phyloP scores from a whole-genome alignment of 768 basidiomycete species.

The Xerocomellus chrysenteron region DNA sequence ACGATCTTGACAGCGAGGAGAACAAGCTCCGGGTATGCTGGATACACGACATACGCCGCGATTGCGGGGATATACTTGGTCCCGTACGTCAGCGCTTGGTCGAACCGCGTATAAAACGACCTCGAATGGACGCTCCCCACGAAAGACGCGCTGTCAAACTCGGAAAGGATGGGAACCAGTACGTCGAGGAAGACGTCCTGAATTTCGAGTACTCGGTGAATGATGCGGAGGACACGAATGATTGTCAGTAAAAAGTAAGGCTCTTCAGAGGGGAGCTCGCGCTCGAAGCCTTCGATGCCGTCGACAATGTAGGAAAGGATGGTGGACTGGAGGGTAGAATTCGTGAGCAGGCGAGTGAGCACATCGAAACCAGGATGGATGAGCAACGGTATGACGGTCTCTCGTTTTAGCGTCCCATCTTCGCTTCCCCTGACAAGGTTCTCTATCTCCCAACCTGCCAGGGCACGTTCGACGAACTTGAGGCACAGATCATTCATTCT shows the following conservation, averaged over 20 bases:
- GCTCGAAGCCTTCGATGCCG: conserved; percentile 75
- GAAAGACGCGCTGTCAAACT: conserved; percentile 56
- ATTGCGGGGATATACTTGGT: conserved; percentile 76
- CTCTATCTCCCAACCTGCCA: conserved; percentile 82
- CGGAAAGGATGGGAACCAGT: conserved; percentile 72
- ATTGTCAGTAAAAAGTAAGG: conserved; percentile 74
- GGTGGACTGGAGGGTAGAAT: conserved; percentile 66
- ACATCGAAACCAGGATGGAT: conserved; percentile 88
- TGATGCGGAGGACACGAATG: conserved; percentile 76
- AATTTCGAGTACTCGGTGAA: conserved; percentile 77
- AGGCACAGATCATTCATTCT: conserved; percentile 82
- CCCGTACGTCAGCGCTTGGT: conserved; percentile 70
- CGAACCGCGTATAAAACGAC: conserved; percentile 71
- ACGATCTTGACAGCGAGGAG: conserved; percentile 81
- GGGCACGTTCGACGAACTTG: conserved; percentile 78
- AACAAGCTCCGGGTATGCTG: conserved; percentile 68
- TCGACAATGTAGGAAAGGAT: conserved; percentile 81
- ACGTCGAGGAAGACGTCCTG: conserved; percentile 91
- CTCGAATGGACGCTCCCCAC: conserved; percentile 58
- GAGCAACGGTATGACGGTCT: conserved; percentile 54
- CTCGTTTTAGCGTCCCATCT: conserved; percentile 49
- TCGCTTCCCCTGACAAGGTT: conserved; percentile 60
- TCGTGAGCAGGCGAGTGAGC: conserved; percentile 74
- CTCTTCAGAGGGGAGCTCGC: conserved; percentile 65
- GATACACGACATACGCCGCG: conserved; percentile 71